Evolutionary conservation across 768 basidiomycete genomes (phyloP).

Genomic region (Boletus insuetus): DNA sequence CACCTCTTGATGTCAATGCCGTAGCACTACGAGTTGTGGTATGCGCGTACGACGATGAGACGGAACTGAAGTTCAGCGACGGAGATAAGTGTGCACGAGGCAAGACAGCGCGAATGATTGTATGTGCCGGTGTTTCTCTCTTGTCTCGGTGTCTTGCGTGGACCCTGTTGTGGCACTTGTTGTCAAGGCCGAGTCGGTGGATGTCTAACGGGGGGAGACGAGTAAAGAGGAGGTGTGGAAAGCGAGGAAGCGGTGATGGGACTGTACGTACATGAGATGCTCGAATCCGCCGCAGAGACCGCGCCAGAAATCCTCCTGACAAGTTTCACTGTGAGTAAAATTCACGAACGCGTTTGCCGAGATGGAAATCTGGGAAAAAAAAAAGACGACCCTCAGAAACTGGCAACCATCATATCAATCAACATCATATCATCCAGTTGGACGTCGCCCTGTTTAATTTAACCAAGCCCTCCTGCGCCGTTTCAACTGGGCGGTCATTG

Average conservation of each 20-base stretch:
- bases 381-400: background rate
- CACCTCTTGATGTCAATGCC: conserved; percentile 7
- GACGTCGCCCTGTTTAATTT: background rate
- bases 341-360: conserved; percentile 6
- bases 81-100: too few species aligned
- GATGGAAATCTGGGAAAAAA: background rate
- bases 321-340: conserved; percentile 12
- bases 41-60: background rate
- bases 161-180: too few species aligned
- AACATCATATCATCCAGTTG: background rate
- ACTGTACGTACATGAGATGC: conserved; percentile 8
- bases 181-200: background rate
- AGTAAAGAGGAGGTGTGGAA: background rate
- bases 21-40: background rate
- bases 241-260: background rate
- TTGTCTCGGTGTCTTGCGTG: conserved; percentile 16
- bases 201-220: background rate
- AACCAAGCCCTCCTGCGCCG: background rate
- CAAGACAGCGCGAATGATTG: too few species aligned
- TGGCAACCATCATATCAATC: background rate
- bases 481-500: background rate
- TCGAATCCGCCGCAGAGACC: conserved; percentile 14
- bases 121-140: conserved; percentile 4
- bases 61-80: conserved; percentile 20
- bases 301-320: conserved; percentile 16